phyloP scores from a whole-genome alignment of 139 green algal species.

The Chlamydomonas schloesseri region DNA sequence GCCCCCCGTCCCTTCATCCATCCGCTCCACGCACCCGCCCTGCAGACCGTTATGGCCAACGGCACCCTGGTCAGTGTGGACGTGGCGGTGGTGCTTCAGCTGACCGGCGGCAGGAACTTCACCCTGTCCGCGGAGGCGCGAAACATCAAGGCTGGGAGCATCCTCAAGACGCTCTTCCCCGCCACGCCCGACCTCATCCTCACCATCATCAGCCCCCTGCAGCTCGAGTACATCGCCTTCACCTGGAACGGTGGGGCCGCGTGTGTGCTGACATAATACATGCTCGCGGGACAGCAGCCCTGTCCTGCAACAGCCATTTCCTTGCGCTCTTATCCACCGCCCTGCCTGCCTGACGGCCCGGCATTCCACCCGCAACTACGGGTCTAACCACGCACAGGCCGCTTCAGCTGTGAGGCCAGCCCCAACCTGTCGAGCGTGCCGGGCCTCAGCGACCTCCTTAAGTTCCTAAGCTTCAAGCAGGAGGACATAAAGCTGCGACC shows the following conservation, averaged over 20 bases:
- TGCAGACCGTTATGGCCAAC: too few species aligned
- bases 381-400: too few species aligned
- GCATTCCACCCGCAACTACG: too few species aligned
- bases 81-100: too few species aligned
- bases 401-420: not conserved
- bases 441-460: not conserved
- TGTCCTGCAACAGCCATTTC: too few species aligned
- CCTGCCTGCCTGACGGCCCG: too few species aligned
- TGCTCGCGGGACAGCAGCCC: too few species aligned
- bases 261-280: too few species aligned
- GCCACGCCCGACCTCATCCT: not conserved
- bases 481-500: not conserved
- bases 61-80: too few species aligned
- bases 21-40: too few species aligned
- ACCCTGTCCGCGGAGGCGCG: not conserved
- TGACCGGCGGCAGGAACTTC: not conserved
- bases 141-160: not conserved
- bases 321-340: too few species aligned
- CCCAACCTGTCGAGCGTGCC: not conserved
- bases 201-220: not conserved
- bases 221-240: not conserved
- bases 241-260: not conserved
- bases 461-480: not conserved
- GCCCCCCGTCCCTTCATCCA: too few species aligned
- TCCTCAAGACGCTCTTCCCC: not conserved